Percentiles rank a stretch among this genome's conserved stretches.
Conservation (phyloP, 768 basidiomycete genomes). For the Leucosporidium creatinivorum region DNA sequence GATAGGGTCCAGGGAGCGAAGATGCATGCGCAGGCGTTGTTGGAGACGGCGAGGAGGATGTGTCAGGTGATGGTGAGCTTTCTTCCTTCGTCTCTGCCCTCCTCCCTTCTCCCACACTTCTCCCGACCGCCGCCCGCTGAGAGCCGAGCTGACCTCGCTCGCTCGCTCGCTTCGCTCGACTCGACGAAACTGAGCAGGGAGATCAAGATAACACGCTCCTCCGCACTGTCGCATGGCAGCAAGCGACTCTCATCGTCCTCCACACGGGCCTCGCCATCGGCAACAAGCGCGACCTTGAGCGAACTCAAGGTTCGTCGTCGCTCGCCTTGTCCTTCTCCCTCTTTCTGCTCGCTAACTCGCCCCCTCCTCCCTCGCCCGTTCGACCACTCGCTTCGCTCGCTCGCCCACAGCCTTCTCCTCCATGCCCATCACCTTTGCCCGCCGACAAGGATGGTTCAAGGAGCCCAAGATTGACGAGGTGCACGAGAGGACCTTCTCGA, state of each 20-base stretch:
- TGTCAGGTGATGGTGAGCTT: constrained; percentile 11
- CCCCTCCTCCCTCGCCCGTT: background rate
- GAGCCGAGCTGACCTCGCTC: background rate
- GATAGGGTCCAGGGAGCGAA: constrained; percentile 24
- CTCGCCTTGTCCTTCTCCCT: background rate
- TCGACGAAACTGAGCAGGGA: constrained; percentile 4
- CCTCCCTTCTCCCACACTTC: background rate
- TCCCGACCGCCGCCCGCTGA: too few species aligned
- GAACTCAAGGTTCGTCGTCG: constrained; percentile 12
- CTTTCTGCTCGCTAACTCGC: too few species aligned
- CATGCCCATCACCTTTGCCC: constrained; percentile 27
- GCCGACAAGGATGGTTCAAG: constrained; percentile 28
- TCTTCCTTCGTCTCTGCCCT: too few species aligned
- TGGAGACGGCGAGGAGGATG: constrained; percentile 23
- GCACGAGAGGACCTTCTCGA: constrained; percentile 6
- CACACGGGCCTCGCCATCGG: constrained; percentile 29
- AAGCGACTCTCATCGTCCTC: constrained; percentile 19
- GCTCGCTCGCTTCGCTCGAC: too few species aligned
- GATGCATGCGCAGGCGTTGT: constrained; percentile 28
- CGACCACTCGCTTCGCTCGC: background rate
- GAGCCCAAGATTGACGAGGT: constrained; percentile 11
- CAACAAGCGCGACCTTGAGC: constrained; percentile 31
- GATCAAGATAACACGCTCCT: constrained; percentile 28
- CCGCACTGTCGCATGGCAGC: constrained; percentile 31
- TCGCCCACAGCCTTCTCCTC: constrained; percentile 10